phyloP scores from a whole-genome alignment of 495 filamentous ascomycete genomes.

The Daldinia childiae region DNA sequence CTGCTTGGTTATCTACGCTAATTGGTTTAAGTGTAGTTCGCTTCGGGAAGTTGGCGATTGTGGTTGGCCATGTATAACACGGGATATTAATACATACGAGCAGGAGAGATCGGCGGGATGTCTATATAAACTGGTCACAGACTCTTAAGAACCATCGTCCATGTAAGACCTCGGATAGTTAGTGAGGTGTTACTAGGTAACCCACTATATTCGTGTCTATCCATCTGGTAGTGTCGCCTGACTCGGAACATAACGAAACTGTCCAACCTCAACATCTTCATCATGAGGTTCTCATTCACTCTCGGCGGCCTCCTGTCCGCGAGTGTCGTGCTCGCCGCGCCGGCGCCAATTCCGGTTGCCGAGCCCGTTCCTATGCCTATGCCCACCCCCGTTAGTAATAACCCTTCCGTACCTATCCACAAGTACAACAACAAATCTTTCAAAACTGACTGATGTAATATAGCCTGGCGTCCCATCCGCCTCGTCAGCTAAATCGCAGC shows the following conservation, averaged over 20 bases:
- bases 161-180: neutral
- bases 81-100: neutral
- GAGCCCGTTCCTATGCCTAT: conserved; percentile 38
- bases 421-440: neutral
- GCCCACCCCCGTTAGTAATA: conserved; percentile 47
- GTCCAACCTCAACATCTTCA: conserved; percentile 8
- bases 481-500: conserved; percentile 61
- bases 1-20: conserved; percentile 12
- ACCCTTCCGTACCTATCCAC: neutral
- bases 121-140: neutral
- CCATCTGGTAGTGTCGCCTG: neutral
- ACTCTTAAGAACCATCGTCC: neutral
- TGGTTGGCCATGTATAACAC: neutral
- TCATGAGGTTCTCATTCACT: conserved; percentile 39
- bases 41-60: conserved; percentile 24
- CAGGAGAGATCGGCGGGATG: conserved; percentile 6
- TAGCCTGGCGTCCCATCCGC: conserved; percentile 69
- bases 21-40: conserved; percentile 13
- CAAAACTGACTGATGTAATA: neutral
- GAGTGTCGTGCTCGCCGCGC: conserved; percentile 43
- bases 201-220: neutral
- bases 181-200: conserved; percentile 13
- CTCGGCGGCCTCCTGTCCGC: conserved; percentile 41
- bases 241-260: neutral
- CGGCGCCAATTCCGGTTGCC: conserved; percentile 39